phyloP scores from a whole-genome alignment of 495 filamentous ascomycete species.

The Hypomontagnella monticulosa region DNA sequence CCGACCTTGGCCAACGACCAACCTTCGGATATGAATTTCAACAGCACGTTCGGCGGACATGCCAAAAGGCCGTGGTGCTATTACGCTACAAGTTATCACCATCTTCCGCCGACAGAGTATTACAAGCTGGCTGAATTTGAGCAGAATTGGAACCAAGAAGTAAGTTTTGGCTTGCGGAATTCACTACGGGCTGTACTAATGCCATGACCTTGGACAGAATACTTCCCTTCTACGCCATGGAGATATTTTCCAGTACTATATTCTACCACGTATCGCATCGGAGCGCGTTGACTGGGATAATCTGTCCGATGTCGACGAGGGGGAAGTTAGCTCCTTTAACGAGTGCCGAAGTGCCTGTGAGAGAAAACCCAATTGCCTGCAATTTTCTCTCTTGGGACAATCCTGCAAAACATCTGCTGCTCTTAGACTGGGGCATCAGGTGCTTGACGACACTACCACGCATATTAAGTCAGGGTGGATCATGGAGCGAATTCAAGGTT shows the following conservation, averaged over 20 bases:
- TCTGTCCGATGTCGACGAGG: constrained; percentile 47
- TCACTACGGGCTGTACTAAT: constrained; percentile 12
- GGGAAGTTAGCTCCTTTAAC: constrained; percentile 37
- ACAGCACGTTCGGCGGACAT: constrained; percentile 52
- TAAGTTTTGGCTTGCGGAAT: constrained; percentile 26
- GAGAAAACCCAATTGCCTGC: constrained; percentile 52
- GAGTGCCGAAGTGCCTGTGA: constrained; percentile 52
- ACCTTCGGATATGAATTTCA: constrained; percentile 53
- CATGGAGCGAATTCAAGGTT: constrained; percentile 35
- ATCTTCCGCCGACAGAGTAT: constrained; percentile 56
- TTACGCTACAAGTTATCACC: constrained; percentile 59
- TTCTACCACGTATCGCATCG: constrained; percentile 40
- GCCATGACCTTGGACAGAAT: constrained; percentile 28
- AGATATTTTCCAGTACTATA: constrained; percentile 53
- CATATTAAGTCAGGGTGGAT: constrained; percentile 44
- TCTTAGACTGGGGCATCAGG: constrained; percentile 34
- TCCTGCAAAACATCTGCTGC: constrained; percentile 49
- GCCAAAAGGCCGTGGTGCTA: constrained; percentile 61
- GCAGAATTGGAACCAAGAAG: constrained; percentile 54
- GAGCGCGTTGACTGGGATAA: constrained; percentile 56
- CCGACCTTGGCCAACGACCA: constrained; percentile 52
- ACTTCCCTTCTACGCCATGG: constrained; percentile 38
- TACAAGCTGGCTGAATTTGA: constrained; percentile 58
- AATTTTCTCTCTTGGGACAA: constrained; percentile 51
- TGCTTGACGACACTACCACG: constrained; percentile 3